Evolutionary conservation across 192 early-diverging fungal genomes (phyloP), one percentile per base, ranked within the genome.

Genomic region (Podila horticola): DNA sequence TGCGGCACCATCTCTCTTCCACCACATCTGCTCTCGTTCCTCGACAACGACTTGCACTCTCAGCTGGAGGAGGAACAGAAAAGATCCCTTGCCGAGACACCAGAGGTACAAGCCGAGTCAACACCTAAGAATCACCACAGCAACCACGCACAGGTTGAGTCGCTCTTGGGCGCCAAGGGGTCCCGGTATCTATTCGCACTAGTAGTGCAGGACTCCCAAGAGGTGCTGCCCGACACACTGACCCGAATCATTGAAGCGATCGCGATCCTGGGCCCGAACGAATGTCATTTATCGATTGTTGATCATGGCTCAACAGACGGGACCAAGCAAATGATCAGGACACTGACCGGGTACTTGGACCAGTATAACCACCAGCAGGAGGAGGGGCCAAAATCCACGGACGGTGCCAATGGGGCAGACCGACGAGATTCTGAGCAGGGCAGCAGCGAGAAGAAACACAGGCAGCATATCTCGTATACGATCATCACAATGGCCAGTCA

Each of bases 261-360:
- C 13, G 68, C 67, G 7, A 57, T 76, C 17, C 33, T 76, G 33
- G 74, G 74, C 8, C 68, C 74, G 0, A 55, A 76, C 17, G 26
- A 76, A 20, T 69, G 67, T 24, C 74, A 76, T 52, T 20, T 76
- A 15, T 76, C 74, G 7, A 65, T 76, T 51, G 74, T 76, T 0
- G 63, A 76, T 26, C 61, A 70, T 29, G 74, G 58, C 7, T 76
- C 74, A 1, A 58, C 34, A 5, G 74, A 76, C 34, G 17, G 26
- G 3, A 69, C 74, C 5, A 36, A 20, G 30, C 28, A 5, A 0
- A 64, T 69, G 51, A 22, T 75, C 8, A 5, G 22, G 4, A 10
- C 17, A 1, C 58, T 75, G 36, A 58, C n/a, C 20, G 28, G 29
- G 58, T 69, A 69, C 19, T 28, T 75, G 49, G 74, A 75, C 24